Evolutionary conservation across 805 yeast species (phyloP).

Genomic region (Alloascoidea africana): DNA sequence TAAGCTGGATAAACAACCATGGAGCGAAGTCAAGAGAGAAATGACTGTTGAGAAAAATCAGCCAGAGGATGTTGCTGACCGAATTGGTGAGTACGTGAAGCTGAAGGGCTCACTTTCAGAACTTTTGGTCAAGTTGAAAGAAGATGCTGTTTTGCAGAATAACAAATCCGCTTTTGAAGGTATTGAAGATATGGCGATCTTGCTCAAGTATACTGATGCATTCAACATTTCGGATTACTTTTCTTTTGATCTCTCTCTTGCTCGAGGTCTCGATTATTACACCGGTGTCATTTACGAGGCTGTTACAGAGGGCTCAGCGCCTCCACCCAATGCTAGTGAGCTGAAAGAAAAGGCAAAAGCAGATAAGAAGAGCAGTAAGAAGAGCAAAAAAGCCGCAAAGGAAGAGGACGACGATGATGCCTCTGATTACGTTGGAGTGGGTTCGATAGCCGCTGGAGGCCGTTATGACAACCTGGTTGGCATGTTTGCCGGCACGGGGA

Average conservation of each 20-base stretch:
- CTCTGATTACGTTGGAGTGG: conserved; percentile 93
- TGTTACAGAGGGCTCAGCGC: conserved; percentile 92
- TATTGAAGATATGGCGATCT: conserved; percentile 58
- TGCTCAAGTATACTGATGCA: conserved; percentile 70
- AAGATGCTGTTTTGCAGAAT: conserved; percentile 39
- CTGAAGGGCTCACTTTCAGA: conserved; percentile 44
- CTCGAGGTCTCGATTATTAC: conserved; percentile 95
- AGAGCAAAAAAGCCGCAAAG: conserved; percentile 23
- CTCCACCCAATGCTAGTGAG: conserved; percentile 68
- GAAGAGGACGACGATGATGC: conserved; percentile 69
- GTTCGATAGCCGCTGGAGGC: conserved; percentile 98
- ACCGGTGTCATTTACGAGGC: conserved; percentile 96
- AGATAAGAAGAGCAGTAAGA: conserved; percentile 11
- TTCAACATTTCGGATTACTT: conserved; percentile 52
- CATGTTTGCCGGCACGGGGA: conserved; percentile 78
- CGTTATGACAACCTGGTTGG: conserved; percentile 94
- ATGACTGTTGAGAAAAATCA: conserved; percentile 87
- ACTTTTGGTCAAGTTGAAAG: conserved; percentile 33
- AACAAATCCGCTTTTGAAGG: conserved; percentile 73
- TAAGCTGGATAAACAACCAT: conserved; percentile 87
- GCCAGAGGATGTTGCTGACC: conserved; percentile 82
- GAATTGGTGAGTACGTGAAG: conserved; percentile 83
- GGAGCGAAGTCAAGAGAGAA: conserved; percentile 89
- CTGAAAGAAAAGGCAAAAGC: conserved; percentile 30
- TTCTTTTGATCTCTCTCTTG: conserved; percentile 86